Conservation (phyloP, 2,329 filamentous ascomycete genomes). For the Triangularia setosa region DNA sequence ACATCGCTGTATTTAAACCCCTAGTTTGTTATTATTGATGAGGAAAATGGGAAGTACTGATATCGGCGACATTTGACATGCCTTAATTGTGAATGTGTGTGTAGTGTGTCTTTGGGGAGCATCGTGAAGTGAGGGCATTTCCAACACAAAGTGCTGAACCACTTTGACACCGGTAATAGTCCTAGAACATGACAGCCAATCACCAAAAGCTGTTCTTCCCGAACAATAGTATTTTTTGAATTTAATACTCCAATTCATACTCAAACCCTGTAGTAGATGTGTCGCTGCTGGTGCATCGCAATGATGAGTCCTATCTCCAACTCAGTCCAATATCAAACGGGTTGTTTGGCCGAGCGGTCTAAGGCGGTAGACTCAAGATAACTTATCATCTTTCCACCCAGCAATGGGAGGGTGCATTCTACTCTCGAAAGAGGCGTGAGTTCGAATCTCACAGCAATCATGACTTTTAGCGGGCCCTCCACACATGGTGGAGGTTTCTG, state of each 20-base stretch:
- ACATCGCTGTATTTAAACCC: no score
- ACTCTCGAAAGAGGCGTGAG: not conserved
- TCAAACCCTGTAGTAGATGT: no score
- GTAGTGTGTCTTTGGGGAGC: no score
- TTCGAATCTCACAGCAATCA: not conserved
- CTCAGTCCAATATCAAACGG: not conserved
- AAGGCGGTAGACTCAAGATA: slow-evolving; percentile 7
- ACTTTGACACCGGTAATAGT: no score
- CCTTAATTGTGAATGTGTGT: not conserved
- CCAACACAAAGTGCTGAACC: not conserved
- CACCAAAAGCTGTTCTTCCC: no score
- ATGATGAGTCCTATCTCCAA: not conserved
- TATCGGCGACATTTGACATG: no score
- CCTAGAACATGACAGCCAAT: no score
- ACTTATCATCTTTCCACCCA: not conserved
- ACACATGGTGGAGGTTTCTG: no score
- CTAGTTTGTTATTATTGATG: no score
- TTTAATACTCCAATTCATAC: no score
- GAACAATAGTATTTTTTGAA: no score
- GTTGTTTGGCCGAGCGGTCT: slow-evolving; percentile 9
- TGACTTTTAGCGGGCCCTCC: not conserved
- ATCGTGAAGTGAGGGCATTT: not conserved
- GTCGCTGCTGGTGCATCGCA: not conserved
- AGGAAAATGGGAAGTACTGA: no score
- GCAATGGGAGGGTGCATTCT: not conserved